phyloP scores from a whole-genome alignment of 305 asterid genomes.

The Solanum hybrid region DNA sequence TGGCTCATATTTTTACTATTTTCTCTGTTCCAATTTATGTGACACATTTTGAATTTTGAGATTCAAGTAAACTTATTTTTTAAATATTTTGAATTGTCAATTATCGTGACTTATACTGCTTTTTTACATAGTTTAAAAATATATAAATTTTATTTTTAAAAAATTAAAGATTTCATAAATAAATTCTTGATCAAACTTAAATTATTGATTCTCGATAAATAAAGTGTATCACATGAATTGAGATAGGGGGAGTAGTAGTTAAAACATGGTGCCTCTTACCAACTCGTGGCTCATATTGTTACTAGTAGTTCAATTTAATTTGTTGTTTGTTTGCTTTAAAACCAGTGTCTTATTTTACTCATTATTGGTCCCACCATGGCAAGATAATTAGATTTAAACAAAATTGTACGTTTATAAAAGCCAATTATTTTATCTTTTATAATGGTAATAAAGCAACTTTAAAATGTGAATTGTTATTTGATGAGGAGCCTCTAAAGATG shows the following conservation, averaged over 20 bases:
- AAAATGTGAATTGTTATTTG: not conserved
- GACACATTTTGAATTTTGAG: too few relatives aligned
- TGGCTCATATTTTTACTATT: too few relatives aligned
- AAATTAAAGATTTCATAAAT: too few relatives aligned
- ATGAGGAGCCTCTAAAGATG: not conserved
- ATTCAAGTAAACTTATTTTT: too few relatives aligned
- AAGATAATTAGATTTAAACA: not conserved
- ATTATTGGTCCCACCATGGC: not conserved
- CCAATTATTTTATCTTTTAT: not conserved
- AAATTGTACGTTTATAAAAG: not conserved
- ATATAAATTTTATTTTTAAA: too few relatives aligned
- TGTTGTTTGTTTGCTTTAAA: not conserved
- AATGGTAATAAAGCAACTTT: not conserved
- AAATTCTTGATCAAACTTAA: too few relatives aligned
- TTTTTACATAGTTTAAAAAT: too few relatives aligned
- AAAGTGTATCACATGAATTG: too few relatives aligned
- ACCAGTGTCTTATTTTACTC: not conserved
- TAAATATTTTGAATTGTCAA: too few relatives aligned
- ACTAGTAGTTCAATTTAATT: not conserved
- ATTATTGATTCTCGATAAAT: not conserved
- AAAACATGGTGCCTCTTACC: not conserved
- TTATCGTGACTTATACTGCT: too few relatives aligned
- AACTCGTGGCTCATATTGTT: not conserved
- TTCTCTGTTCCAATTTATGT: too few relatives aligned
- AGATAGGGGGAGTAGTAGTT: not conserved